Evolutionary conservation across 441 rosid species (phyloP).

Genomic region (Manihot esculenta): DNA sequence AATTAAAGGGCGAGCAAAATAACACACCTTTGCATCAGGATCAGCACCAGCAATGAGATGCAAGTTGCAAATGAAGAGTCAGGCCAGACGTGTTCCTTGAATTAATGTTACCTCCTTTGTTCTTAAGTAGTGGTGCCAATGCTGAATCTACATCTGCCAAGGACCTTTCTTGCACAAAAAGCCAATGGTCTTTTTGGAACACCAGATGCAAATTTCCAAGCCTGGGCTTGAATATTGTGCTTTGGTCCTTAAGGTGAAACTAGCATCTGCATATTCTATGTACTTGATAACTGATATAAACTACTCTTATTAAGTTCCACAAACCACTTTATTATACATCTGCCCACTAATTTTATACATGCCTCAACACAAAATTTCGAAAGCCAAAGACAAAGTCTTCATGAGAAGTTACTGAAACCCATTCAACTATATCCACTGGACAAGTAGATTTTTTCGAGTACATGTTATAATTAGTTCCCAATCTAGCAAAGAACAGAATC

Average conservation of each 20-base stretch:
- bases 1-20: slow-evolving; percentile 18
- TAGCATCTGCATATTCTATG: slow-evolving; percentile 49
- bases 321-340: slow-evolving; percentile 16
- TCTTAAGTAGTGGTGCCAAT: slow-evolving; percentile 63
- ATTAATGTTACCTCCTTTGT: slow-evolving; percentile 77
- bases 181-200: slow-evolving; percentile 73
- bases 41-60: slow-evolving; percentile 95
- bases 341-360: background rate
- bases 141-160: slow-evolving; percentile 81
- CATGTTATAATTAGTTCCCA: slow-evolving; percentile 16
- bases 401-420: slow-evolving; percentile 6
- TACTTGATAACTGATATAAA: slow-evolving; percentile 17
- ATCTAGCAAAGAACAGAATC: slow-evolving; percentile 16
- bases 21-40: slow-evolving; percentile 95
- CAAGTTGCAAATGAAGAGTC: slow-evolving; percentile 86
- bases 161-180: slow-evolving; percentile 75
- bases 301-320: slow-evolving; percentile 14
- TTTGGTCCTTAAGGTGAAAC: slow-evolving; percentile 65
- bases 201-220: slow-evolving; percentile 46
- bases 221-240: slow-evolving; percentile 45
- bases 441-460: slow-evolving; percentile 23
- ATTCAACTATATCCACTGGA: background rate
- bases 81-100: slow-evolving; percentile 74
- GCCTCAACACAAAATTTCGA: slow-evolving; percentile 9
- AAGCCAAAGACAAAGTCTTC: slow-evolving; percentile 8